Conservation (phyloP, 257 asterid species). For the Craterostigma plantagineum region DNA sequence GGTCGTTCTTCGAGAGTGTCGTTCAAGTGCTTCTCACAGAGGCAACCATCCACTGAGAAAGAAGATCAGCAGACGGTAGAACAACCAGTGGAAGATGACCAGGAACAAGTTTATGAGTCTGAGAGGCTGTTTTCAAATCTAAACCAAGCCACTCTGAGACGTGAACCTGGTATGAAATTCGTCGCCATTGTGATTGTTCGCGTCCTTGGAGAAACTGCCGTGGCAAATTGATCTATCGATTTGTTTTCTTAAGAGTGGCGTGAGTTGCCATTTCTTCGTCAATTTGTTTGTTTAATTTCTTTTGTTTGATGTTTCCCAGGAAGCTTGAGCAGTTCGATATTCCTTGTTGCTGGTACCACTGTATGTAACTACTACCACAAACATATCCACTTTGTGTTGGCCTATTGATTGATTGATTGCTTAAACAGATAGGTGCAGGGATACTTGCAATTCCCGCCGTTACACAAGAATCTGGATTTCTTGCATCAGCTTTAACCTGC, state of each 20-base stretch:
- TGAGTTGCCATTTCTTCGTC: no score
- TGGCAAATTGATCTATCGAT: no score
- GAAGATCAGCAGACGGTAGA: slow-evolving; percentile 6
- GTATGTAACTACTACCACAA: slow-evolving; percentile 29
- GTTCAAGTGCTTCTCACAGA: no score
- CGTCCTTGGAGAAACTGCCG: not conserved
- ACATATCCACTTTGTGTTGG: not conserved
- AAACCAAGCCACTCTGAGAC: slow-evolving; percentile 52
- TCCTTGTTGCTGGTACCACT: slow-evolving; percentile 93
- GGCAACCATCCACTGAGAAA: no score
- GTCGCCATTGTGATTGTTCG: no score
- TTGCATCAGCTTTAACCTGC: slow-evolving; percentile 63
- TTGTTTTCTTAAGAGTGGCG: no score
- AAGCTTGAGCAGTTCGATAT: slow-evolving; percentile 70
- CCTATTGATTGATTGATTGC: not conserved
- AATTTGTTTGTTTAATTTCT: slow-evolving; percentile 6
- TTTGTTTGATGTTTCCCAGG: slow-evolving; percentile 26
- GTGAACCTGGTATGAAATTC: slow-evolving; percentile 56
- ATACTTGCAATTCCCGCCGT: slow-evolving; percentile 95
- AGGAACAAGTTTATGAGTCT: slow-evolving; percentile 24
- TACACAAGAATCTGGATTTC: slow-evolving; percentile 84
- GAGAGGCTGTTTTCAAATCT: slow-evolving; percentile 84
- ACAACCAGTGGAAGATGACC: slow-evolving; percentile 18
- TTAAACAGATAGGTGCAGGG: slow-evolving; percentile 69
- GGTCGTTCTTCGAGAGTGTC: no score